Base-by-base conservation (phyloP, 2,329 filamentous ascomycete genomes). In the Fusarium sp. region DNA sequence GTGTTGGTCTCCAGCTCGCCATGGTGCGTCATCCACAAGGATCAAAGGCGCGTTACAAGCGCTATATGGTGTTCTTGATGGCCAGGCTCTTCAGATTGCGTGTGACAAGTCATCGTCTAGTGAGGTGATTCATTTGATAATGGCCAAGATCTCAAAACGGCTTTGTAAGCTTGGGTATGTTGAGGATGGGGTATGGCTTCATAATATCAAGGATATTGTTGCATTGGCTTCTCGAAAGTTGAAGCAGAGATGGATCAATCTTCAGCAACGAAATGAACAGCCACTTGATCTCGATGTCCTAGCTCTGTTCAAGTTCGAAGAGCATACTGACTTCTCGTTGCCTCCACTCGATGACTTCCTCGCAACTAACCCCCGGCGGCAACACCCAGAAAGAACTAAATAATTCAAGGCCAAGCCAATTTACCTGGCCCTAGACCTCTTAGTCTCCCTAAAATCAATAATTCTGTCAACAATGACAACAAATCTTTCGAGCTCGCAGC, bases 1-100 rank as follows among this genome's bases (percentile, higher is more conserved):
- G 89, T 2, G 87, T 90, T 1, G 77, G 82, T 0, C 68, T 90
- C 6, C 88, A 90, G 58, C 71, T 83, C 5, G 67, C 74, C 4
- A 66, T 72, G 63, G 36, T 11, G 2, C 62, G 70, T 1, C 30
- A 51, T 45, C 20, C 53, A 4, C 36, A 10, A 6, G 35, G 20
- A 8, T 35, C 54, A 3, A 22, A 44, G 1, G 13, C n/a, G 11
- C 2, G 30, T 0, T 77, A 77, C 28, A 77, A 77, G 28, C n/a
- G 35, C 1, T 77, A 76, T 9, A 76, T 76, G 75, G 50, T 28
- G 4, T 75, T 56, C 5, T 6, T 77, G 17, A 42, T 73, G 54
- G 60, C 64, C 45, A 68, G 17, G 41, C 35, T 2, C 71, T 77
- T 3, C 5, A 36, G 0, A 7, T 13, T 13, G 45, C 53, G 0